Evolutionary conservation across 257 asterid species (phyloP), one percentile per base, ranked within the genome.

Genomic region (Ballota nigra): DNA sequence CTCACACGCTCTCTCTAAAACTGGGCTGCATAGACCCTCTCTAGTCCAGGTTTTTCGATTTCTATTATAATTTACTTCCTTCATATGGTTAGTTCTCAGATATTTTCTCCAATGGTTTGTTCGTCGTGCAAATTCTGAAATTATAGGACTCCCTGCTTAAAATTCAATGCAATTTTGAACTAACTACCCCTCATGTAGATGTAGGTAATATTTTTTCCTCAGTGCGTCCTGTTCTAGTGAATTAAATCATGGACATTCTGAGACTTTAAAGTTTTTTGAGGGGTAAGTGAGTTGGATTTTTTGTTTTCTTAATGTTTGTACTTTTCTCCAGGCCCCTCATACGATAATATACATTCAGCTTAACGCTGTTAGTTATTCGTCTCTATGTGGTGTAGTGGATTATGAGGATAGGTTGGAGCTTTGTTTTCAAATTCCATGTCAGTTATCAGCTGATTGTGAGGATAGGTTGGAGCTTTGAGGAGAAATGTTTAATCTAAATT

Each of bases 21-120:
- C 71, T 86, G 96, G 94, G 57, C 84, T 95, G 72, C 80, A 68
- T 23, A 86, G 99, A 63, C 99, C 99, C 33, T 95, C 98, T 22
- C 68, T 84, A 65, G 87, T 95, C 76, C 99, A 92, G 99, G 99
- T 95, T 61, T 26, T 15, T 26, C 10, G 22, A 6, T 51, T 19
- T 22, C 28, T 51, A 2, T 45, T 4, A 2, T 7, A 23, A 29
- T 70, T 1, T 4, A 7, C 0, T 5, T 43, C 15, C n/a, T n/a
- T n/a, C n/a, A n/a, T n/a, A n/a, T n/a, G n/a, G n/a, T n/a, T n/a
- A n/a, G n/a, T n/a, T n/a, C n/a, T n/a, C n/a, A n/a, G n/a, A n/a
- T n/a, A n/a, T n/a, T n/a, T n/a, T n/a, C n/a, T n/a, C n/a, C n/a
- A n/a, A n/a, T n/a, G n/a, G n/a, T n/a, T n/a, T 34, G 20, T 33